These are phyloP conservation scores for Endoconidiophora polonica DNA, from an alignment of 2,329 filamentous ascomycete species.

Conservation along the genomic window DNA sequence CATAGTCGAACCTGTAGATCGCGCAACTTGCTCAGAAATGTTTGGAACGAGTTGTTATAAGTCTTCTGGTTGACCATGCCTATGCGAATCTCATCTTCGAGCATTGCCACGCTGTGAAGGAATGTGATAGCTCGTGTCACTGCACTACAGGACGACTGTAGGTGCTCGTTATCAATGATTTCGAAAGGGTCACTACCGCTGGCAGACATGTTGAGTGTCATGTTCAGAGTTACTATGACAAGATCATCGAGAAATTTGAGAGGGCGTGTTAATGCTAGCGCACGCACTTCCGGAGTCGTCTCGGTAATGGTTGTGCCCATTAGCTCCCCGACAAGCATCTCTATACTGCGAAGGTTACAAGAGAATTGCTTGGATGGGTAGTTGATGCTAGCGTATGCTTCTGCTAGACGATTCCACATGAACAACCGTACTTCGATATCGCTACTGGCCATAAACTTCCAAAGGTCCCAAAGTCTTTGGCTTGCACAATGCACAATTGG, in stretches of 20 bases:
- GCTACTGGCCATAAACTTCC: slow-evolving; percentile 67
- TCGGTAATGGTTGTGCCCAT: slow-evolving; percentile 46
- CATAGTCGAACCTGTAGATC: slow-evolving; percentile 80
- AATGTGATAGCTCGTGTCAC: slow-evolving; percentile 56
- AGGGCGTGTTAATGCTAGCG: slow-evolving; percentile 54
- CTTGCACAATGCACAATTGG: slow-evolving; percentile 36
- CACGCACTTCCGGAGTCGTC: slow-evolving; percentile 46
- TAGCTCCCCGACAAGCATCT: slow-evolving; percentile 54
- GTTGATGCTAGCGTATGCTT: slow-evolving; percentile 71
- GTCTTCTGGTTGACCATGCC: slow-evolving; percentile 49
- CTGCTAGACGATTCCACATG: slow-evolving; percentile 78
- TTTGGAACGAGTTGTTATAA: slow-evolving; percentile 36
- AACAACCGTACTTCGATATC: slow-evolving; percentile 71
- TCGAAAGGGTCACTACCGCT: slow-evolving; percentile 38
- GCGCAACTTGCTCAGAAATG: slow-evolving; percentile 49
- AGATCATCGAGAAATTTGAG: slow-evolving; percentile 67
- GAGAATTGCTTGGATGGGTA: slow-evolving; percentile 80
- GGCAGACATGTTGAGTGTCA: slow-evolving; percentile 44
- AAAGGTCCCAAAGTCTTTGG: slow-evolving; percentile 55
- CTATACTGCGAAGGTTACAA: slow-evolving; percentile 71
- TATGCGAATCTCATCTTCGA: slow-evolving; percentile 72
- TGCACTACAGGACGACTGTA: slow-evolving; percentile 55
- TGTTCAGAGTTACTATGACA: slow-evolving; percentile 51
- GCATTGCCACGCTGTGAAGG: slow-evolving; percentile 62
- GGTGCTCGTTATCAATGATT: slow-evolving; percentile 64